A percentile compares a stretch with the other conserved stretches of the same genome.
These are phyloP conservation scores for Myxozyma vanderwaltii DNA, from an alignment of 805 yeast genomes.

Conservation along the genomic window DNA sequence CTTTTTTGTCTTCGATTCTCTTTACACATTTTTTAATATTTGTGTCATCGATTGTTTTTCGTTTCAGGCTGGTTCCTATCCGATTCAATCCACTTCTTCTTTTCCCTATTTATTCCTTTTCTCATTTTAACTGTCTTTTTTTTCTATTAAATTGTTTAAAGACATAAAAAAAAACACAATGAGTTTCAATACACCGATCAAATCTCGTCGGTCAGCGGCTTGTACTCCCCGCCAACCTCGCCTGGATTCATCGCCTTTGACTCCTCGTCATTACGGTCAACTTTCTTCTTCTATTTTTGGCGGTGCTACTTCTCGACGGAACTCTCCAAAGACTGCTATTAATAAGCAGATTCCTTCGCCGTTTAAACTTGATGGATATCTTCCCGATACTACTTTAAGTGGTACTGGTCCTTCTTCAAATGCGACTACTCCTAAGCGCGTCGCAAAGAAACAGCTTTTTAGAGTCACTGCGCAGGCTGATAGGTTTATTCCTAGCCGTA, in stretches of 20 bases:
- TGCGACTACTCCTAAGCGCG: constrained; percentile 33
- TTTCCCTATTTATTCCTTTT: not conserved
- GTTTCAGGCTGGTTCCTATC: constrained; percentile 29
- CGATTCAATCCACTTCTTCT: constrained; percentile 1
- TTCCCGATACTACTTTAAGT: constrained; percentile 46
- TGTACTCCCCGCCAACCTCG: constrained; percentile 35
- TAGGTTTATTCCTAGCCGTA: constrained; percentile 63
- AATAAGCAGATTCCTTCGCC: constrained; percentile 44
- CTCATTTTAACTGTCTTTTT: not conserved
- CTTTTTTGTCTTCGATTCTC: constrained; percentile 24
- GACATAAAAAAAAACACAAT: constrained; percentile 7
- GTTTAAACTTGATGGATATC: constrained; percentile 50
- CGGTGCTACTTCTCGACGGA: constrained; percentile 10
- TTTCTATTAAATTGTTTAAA: not conserved
- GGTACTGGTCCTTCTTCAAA: constrained; percentile 42
- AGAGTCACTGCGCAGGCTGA: constrained; percentile 46
- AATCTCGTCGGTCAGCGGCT: constrained; percentile 26
- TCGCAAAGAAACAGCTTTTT: constrained; percentile 35
- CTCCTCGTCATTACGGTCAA: constrained; percentile 23
- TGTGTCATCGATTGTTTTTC: not conserved
- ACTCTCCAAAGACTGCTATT: constrained; percentile 28
- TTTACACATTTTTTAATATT: not conserved
- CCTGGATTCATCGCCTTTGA: constrained; percentile 32
- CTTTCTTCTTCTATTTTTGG: constrained; percentile 12
- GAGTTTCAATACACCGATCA: constrained; percentile 35